phyloP scores from a whole-genome alignment of 176 grass and related monocot species.

The Avena insularis region DNA sequence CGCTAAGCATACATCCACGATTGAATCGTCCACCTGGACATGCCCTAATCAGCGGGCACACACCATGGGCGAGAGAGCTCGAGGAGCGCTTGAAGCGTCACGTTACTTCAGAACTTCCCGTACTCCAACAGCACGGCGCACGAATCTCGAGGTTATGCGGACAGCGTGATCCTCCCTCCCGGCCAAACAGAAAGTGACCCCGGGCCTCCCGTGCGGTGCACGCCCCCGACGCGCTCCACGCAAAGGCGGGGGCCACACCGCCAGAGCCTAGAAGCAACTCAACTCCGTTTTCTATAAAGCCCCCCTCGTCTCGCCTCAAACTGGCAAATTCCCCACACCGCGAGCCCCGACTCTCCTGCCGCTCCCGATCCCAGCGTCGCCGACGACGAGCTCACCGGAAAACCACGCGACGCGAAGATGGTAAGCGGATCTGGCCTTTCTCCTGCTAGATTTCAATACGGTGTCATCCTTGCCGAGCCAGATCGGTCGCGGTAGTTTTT shows the following conservation, averaged over 20 bases:
- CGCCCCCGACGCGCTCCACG: slow-evolving; percentile 12
- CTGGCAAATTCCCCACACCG: background rate
- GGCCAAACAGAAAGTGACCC: background rate
- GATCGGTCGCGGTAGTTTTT: background rate
- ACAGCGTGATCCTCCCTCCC: background rate
- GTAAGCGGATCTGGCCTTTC: background rate
- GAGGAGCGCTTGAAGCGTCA: too few relatives aligned
- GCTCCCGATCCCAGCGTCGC: background rate
- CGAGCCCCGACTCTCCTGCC: background rate
- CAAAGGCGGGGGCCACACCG: background rate
- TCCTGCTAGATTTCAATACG: background rate
- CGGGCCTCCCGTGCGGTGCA: background rate
- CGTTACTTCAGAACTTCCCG: too few relatives aligned
- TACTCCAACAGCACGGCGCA: too few relatives aligned
- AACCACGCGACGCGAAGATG: background rate
- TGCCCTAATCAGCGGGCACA: too few relatives aligned
- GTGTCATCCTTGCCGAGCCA: background rate
- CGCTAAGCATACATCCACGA: too few relatives aligned
- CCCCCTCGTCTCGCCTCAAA: background rate
- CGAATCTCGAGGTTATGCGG: too few relatives aligned
- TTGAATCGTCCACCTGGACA: too few relatives aligned
- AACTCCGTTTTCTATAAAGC: background rate
- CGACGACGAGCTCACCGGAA: background rate
- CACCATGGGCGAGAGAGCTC: too few relatives aligned
- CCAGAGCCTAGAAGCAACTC: slow-evolving; percentile 2